Percentiles rank a stretch among this genome's conserved stretches.
phyloP scores from a whole-genome alignment of 371 early-diverging fungal species.

The Syncephalastrum racemosum region DNA sequence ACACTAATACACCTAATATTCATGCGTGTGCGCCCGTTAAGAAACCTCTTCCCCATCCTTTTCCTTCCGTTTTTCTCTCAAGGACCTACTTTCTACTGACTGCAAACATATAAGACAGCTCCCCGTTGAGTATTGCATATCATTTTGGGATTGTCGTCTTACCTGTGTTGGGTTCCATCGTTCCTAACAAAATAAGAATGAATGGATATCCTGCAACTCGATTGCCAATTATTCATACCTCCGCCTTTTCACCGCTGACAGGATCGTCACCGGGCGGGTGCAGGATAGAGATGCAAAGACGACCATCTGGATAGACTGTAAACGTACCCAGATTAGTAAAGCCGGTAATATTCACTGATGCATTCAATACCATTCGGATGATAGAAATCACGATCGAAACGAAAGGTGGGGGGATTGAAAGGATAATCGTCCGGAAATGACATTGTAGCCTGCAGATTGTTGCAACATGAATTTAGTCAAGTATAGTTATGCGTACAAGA shows the following conservation, averaged over 20 bases:
- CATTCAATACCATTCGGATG: conserved; percentile 65
- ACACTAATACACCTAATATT: conserved; percentile 73
- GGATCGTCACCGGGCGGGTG: conserved; percentile 77
- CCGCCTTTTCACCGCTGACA: conserved; percentile 83
- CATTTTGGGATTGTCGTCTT: conserved; percentile 1
- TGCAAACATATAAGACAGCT: conserved; percentile 6
- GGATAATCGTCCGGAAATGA: conserved; percentile 58
- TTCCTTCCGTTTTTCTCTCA: neutral
- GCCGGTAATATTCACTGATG: neutral
- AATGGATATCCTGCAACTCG: neutral
- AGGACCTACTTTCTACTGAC: conserved; percentile 51
- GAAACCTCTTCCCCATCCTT: neutral
- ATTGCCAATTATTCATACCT: conserved; percentile 34
- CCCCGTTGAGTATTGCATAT: neutral
- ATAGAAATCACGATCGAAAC: conserved; percentile 76
- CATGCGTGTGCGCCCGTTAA: neutral
- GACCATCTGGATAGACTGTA: conserved; percentile 72
- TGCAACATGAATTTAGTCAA: neutral
- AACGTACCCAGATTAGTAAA: neutral
- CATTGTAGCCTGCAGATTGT: conserved; percentile 49
- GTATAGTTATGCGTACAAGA: neutral
- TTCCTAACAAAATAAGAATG: conserved; percentile 48
- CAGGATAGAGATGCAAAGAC: conserved; percentile 86
- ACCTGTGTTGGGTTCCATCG: conserved; percentile 94
- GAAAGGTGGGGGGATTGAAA: conserved; percentile 78